Base-by-base conservation (phyloP, 257 asterid genomes). In the Scutellaria baicalensis region DNA sequence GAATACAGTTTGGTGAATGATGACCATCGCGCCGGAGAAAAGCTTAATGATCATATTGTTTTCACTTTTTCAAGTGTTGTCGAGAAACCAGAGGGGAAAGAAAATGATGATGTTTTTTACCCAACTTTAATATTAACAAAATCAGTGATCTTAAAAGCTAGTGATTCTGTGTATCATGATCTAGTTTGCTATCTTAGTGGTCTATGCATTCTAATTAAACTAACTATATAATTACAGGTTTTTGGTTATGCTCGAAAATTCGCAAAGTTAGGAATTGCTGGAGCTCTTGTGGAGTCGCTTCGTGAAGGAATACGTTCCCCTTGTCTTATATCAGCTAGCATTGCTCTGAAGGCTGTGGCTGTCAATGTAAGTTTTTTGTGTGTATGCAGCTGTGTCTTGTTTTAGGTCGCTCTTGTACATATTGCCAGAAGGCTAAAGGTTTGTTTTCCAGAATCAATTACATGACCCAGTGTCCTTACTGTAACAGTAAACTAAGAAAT, bases 191-290 rank as follows among this genome's bases (percentile, higher is more conserved):
- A 10, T 57, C 33, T 49, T 10, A 0, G 20, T 23, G 33, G 33
- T 35, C 44, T 55, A 13, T 7, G 69, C 12, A 13, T 17, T 67
- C 48, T 31, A 47, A 5, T 20, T 49, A 23, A 39, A 8, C 18
- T 13, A 8, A 35, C 33, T 59, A 54, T 73, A 13, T 57, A 44
- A 75, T 50, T 80, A 42, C 81, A 93, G 99, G 97, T 93, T 63
- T 91, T 70, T 75, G 96, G 99, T 48, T 93, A 93, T 81, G 99
- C 97, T 73, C 86, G 96, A 68, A 80, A 78, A 82, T 91, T 93
- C 69, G 84, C 97, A 0, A 88, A 91, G 78, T 50, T 80, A 17
- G 99, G 99, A 71, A 77, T 87, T 56, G 84, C 84, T 6, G 95
- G 81, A 79, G 83, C 82, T 77, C 91, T 93, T 33, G 89, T 93